A percentile compares a stretch with the other conserved stretches of the same genome.
phyloP scores from a whole-genome alignment of 352 stramenopile genomes.

The Thalassiosira ordinaria region DNA sequence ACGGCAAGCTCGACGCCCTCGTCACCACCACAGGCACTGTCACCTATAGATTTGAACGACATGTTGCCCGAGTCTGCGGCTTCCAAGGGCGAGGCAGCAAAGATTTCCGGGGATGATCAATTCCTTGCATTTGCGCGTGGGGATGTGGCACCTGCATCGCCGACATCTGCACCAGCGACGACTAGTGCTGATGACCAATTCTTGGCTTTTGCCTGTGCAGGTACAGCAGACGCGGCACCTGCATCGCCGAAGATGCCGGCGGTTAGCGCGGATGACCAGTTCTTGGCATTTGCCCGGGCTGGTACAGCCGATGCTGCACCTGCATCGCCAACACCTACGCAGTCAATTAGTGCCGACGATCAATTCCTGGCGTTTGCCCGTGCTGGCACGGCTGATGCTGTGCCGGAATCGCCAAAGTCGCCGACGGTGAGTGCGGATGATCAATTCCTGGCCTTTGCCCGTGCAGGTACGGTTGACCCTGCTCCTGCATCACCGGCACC shows the following conservation, averaged over 20 bases:
- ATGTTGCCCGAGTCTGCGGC: too few species aligned
- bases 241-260: background rate
- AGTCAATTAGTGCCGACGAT: background rate
- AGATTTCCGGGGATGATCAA: constrained; percentile 11
- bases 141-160: background rate
- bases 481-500: background rate
- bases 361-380: too few species aligned
- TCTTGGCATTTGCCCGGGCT: constrained; percentile 16
- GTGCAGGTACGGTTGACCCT: background rate
- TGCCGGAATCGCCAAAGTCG: too few species aligned
- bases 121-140: constrained; percentile 50
- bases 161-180: background rate
- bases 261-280: constrained; percentile 8
- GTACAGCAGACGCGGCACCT: background rate
- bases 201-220: constrained; percentile 10
- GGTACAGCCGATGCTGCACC: constrained; percentile 5
- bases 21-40: too few species aligned
- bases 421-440: constrained; percentile 2
- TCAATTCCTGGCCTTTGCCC: constrained; percentile 11
- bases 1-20: too few species aligned
- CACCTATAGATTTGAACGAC: too few species aligned
- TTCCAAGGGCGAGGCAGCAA: background rate
- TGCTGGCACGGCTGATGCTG: too few species aligned
- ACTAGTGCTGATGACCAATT: constrained; percentile 11
- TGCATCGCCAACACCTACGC: background rate